Percentiles rank a stretch among this genome's conserved stretches.
These are phyloP conservation scores for Santalum album DNA, from an alignment of 164 flowering plant species.

Conservation along the genomic window DNA sequence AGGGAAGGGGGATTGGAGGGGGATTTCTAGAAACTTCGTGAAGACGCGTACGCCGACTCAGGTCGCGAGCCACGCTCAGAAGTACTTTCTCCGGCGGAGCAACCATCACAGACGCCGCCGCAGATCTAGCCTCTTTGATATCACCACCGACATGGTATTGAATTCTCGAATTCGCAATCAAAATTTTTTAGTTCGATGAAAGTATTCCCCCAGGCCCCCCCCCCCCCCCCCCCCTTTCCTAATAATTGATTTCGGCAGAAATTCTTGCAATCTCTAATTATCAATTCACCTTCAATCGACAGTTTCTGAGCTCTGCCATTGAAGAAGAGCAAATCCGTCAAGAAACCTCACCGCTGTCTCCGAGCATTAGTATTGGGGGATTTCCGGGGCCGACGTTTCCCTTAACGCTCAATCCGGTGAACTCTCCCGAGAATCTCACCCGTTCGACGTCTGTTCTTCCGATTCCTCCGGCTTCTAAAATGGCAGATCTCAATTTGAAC, in stretches of 20 bases:
- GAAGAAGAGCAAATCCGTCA: constrained; percentile 22
- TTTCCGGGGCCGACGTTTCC: constrained; percentile 19
- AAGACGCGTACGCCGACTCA: constrained; percentile 89
- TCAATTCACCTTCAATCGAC: background rate
- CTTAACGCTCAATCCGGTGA: constrained; percentile 13
- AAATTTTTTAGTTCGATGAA: background rate
- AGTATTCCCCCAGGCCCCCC: background rate
- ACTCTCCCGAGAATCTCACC: constrained; percentile 18
- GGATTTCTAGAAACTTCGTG: constrained; percentile 82
- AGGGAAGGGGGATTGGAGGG: constrained; percentile 98
- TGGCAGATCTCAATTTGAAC: constrained; percentile 46
- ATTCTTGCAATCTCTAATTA: too few species aligned
- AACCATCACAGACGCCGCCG: constrained; percentile 67
- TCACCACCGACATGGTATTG: constrained; percentile 57
- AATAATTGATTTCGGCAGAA: background rate
- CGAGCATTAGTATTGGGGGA: constrained; percentile 7
- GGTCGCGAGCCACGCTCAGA: constrained; percentile 96
- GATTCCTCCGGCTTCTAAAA: constrained; percentile 42
- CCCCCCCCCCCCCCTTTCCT: background rate
- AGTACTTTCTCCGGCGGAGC: constrained; percentile 70
- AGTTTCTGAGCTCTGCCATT: constrained; percentile 25
- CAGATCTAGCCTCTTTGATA: constrained; percentile 86
- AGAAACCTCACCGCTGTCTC: constrained; percentile 11
- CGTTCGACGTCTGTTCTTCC: constrained; percentile 41
- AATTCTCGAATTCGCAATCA: background rate